phyloP scores from a whole-genome alignment of 352 stramenopile genomes.

The Phytophthora colocasiae region DNA sequence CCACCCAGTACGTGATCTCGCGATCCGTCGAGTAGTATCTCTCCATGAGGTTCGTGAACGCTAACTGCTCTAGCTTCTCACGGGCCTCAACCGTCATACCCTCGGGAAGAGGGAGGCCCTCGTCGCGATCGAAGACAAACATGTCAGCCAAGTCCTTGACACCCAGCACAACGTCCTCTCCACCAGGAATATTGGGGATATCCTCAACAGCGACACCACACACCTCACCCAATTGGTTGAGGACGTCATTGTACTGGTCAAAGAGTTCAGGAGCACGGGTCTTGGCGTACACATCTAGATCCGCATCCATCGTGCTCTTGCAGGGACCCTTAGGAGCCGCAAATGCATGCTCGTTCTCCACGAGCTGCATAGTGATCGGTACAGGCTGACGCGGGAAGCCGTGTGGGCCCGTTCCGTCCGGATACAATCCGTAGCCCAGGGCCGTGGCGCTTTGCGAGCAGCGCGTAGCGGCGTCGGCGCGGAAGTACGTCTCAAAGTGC shows the following conservation, averaged over 20 bases:
- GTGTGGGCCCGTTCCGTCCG: slow-evolving; percentile 72
- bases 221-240: slow-evolving; percentile 59
- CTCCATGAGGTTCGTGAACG: slow-evolving; percentile 88
- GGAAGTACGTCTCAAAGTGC: slow-evolving; percentile 90
- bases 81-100: slow-evolving; percentile 65
- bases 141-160: slow-evolving; percentile 88
- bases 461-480: slow-evolving; percentile 78
- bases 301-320: slow-evolving; percentile 49
- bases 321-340: slow-evolving; percentile 84
- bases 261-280: slow-evolving; percentile 68
- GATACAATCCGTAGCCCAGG: slow-evolving; percentile 81
- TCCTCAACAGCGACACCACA: slow-evolving; percentile 70
- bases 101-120: slow-evolving; percentile 57
- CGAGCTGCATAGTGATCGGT: slow-evolving; percentile 85
- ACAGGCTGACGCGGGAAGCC: slow-evolving; percentile 78
- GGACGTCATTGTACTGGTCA: slow-evolving; percentile 55
- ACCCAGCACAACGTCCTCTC: slow-evolving; percentile 77
- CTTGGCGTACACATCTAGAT: slow-evolving; percentile 67
- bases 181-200: slow-evolving; percentile 59
- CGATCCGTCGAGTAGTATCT: slow-evolving; percentile 84
- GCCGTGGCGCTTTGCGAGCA: slow-evolving; percentile 83
- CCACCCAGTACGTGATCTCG: slow-evolving; percentile 86
- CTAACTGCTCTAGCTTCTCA: slow-evolving; percentile 65
- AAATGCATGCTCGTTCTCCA: slow-evolving; percentile 88
- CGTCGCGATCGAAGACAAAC: slow-evolving; percentile 83